Base-by-base conservation (phyloP, 768 basidiomycete genomes). In the Crassisporium funariophilum region DNA sequence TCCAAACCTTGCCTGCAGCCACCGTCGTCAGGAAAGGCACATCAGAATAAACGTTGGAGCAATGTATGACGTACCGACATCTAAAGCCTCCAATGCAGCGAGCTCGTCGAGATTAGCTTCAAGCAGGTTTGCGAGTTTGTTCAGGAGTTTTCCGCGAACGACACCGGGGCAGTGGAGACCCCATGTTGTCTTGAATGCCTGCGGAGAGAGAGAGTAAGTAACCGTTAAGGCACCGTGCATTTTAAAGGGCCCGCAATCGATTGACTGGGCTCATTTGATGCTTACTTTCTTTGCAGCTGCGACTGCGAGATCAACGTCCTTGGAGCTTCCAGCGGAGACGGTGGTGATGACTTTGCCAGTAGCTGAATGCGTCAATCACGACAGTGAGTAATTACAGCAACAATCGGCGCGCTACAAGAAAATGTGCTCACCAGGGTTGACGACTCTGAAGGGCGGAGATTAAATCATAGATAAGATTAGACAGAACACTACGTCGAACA, bases 281-380 rank as follows among this genome's bases (percentile, higher is more conserved):
- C 37, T 25, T 47, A 82, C 81, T 58, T 73, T 76, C 49, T 77
- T 73, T 0, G 88, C 87, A 31, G 76, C 82, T 3, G 69, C 64
- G 43, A 91, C 90, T 1, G 91, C 91, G 29, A 61, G 56, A 63
- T 93, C 86, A 48, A 93, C 81, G 55, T 94, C 91, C 52, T 79
- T 75, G 7, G 74, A 42, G 3, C 79, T 80, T 27, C 76, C 89
- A 56, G 77, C 81, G 1, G 78, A 59, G 49, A 89, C 66, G 21
- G 71, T 46, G 1, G 79, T 78, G 62, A 83, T 73, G 23, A 77
- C 51, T 58, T 86, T 75, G 31, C 86, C 90, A 11, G 66, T 88
- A 0, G 86, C 75, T 85, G 41, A n/a, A n/a, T n/a, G n/a, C n/a
- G n/a, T n/a, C 44, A 36, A 43, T 35, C 25, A 17, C 36, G 23